These are phyloP conservation scores for Neoconidiobolus thromboides DNA, from an alignment of 371 early-diverging fungal genomes.

Conservation along the genomic window DNA sequence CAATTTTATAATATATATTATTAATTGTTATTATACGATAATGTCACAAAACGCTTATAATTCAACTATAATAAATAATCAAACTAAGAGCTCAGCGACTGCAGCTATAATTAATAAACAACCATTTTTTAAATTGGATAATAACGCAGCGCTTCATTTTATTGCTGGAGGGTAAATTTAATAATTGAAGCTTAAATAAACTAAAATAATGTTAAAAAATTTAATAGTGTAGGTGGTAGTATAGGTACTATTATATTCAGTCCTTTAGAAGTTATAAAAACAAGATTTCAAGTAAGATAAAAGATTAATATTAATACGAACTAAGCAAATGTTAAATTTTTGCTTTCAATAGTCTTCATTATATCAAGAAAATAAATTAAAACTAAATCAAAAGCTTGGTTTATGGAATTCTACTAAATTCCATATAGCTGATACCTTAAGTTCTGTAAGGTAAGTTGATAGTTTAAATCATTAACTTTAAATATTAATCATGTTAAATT, in stretches of 20 bases:
- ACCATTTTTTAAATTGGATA: too few relatives aligned
- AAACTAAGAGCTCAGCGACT: too few relatives aligned
- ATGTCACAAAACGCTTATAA: too few relatives aligned
- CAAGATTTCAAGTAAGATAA: slow-evolving; percentile 47
- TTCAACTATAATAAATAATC: too few relatives aligned
- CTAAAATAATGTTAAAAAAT: not conserved
- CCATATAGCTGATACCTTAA: slow-evolving; percentile 24
- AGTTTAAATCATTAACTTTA: not conserved
- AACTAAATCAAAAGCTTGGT: slow-evolving; percentile 6
- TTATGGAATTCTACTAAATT: slow-evolving; percentile 4
- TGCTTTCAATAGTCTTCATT: slow-evolving; percentile 6
- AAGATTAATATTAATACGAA: not conserved
- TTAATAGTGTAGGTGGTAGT: slow-evolving; percentile 32
- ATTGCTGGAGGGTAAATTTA: slow-evolving; percentile 54
- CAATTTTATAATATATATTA: too few relatives aligned
- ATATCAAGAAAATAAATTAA: slow-evolving; percentile 14
- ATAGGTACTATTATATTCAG: slow-evolving; percentile 70
- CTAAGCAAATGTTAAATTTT: not conserved
- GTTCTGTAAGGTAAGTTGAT: slow-evolving; percentile 1
- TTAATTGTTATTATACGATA: too few relatives aligned
- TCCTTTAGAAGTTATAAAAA: slow-evolving; percentile 80
- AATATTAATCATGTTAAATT: not conserved
- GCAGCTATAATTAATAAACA: too few relatives aligned
- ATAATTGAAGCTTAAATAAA: not conserved
- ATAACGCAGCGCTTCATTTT: slow-evolving; percentile 22